Evolutionary conservation across 768 basidiomycete genomes (phyloP).

Genomic region (Gloeophyllum trabeum): DNA sequence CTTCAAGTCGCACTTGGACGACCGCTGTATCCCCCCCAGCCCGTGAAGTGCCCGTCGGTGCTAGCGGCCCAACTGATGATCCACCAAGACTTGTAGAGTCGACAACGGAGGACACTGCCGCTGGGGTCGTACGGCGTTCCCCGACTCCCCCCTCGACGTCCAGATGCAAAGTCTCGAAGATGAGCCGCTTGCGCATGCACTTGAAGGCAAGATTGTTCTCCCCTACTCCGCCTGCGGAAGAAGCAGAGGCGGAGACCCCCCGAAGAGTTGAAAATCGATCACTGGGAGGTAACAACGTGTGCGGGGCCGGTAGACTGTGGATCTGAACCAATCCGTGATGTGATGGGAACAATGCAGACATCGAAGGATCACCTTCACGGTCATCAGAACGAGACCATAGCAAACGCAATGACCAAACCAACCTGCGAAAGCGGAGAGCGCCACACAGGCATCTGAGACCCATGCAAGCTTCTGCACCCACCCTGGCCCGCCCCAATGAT

Average conservation of each 20-base stretch:
- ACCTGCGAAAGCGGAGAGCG: constrained; percentile 75
- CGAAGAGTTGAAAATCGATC: constrained; percentile 78
- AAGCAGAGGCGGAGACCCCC: constrained; percentile 52
- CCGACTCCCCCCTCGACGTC: constrained; percentile 79
- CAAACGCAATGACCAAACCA: constrained; percentile 19
- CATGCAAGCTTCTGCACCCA: constrained; percentile 77
- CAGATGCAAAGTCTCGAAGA: constrained; percentile 88
- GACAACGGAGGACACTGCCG: constrained; percentile 10
- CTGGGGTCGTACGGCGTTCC: constrained; percentile 57
- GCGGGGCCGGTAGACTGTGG: constrained; percentile 63
- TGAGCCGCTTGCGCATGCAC: constrained; percentile 75
- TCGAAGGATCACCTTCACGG: constrained; percentile 62
- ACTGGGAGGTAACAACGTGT: constrained; percentile 66
- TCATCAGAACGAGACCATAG: no score
- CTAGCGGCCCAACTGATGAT: no score
- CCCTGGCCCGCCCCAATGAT: constrained; percentile 47
- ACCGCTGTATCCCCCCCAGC: constrained; percentile 3
- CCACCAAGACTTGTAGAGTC: no score
- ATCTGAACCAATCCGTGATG: constrained; percentile 82
- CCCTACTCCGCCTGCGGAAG: constrained; percentile 50
- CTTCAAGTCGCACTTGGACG: no score
- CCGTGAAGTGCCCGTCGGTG: constrained; percentile 3
- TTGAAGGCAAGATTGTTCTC: constrained; percentile 97
- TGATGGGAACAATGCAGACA: constrained; percentile 63
- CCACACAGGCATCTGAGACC: constrained; percentile 67